Conservation (phyloP, 2,329 filamentous ascomycete species). For the Colletotrichum sp. region DNA sequence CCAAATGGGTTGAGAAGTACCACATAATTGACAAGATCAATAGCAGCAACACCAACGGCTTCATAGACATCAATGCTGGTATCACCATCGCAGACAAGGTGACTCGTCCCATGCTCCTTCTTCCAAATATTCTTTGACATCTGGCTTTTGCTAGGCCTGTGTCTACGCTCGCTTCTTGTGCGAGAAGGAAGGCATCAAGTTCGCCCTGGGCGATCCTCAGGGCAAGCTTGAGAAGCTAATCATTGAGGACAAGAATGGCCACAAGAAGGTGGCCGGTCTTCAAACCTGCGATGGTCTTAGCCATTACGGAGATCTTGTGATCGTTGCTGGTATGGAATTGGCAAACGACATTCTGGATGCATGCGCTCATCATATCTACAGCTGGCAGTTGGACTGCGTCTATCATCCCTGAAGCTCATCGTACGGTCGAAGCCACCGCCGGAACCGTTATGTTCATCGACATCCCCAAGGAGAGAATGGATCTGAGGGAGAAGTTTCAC, state of each 20-base stretch:
- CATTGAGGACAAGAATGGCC: neutral
- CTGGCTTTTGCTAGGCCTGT: neutral
- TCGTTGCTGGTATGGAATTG: slow-evolving; percentile 23
- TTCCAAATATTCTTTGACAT: no score
- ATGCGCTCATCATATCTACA: neutral
- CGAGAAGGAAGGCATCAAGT: neutral
- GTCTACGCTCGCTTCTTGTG: neutral
- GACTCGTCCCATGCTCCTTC: neutral
- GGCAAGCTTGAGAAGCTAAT: neutral
- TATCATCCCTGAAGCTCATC: slow-evolving; percentile 29
- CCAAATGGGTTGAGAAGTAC: slow-evolving; percentile 27
- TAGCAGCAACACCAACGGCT: slow-evolving; percentile 25
- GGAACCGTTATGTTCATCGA: slow-evolving; percentile 39
- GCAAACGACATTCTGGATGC: neutral
- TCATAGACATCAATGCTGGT: slow-evolving; percentile 28
- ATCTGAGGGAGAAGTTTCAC: slow-evolving; percentile 36
- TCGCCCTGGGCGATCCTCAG: neutral
- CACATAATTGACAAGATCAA: slow-evolving; percentile 28
- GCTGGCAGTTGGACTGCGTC: slow-evolving; percentile 32
- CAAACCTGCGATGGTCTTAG: slow-evolving; percentile 28
- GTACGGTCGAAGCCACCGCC: slow-evolving; percentile 39
- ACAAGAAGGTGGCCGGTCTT: slow-evolving; percentile 28
- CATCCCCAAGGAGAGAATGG: slow-evolving; percentile 30
- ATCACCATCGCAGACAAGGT: slow-evolving; percentile 32
- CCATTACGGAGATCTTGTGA: slow-evolving; percentile 27